Base-by-base conservation (phyloP, 805 yeast species). In the Lachancea mirantina region DNA sequence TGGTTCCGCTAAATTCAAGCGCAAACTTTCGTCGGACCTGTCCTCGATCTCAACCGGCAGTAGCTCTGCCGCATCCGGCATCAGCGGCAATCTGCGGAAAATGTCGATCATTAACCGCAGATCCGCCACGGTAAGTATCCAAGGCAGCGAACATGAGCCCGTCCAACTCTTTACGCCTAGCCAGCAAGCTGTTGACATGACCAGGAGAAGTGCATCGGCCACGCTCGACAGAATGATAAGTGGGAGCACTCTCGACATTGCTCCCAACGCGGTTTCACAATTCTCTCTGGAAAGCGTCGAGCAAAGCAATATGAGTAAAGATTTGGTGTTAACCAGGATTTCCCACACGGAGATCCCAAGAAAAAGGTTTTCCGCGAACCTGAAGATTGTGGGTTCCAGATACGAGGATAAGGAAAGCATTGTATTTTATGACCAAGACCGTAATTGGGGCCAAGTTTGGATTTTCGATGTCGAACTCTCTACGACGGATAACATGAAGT, bases 271-370 rank as follows among this genome's bases (percentile, higher is more conserved):
- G 10, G 36, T 46, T 5, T 41, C 51, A 2, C 35, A 43, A n/a
- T 35, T 32, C n/a, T 40, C 29, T 11, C 30, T 25, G 16, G 38
- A 34, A n/a, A 18, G 28, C 7, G 28, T 34, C 16, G 33, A 34
- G 11, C 38, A 34, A 23, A 60, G 68, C 0, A 67, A 70, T 11
- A 51, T 63, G 0, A 57, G 76, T 23, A 83, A 80, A 44, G 94
- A 84, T 51, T 68, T 79, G 46, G 76, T 79, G n/a, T 59, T 84
- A 39, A 74, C 87, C 0, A 72, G 70, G 46, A 55, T 82, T 2
- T 76, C 74, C 11, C 54, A 70, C 0, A 47, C 60, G 13, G 44
- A 45, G 1, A 56, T 64, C 23, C 60, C 50, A 32, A 23, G 57
- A 8, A 50, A 53, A 13, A 58, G 59, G 4, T 49, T 57, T n/a